Conservation (phyloP, 352 stramenopile species). For the Pythium monospermum region DNA sequence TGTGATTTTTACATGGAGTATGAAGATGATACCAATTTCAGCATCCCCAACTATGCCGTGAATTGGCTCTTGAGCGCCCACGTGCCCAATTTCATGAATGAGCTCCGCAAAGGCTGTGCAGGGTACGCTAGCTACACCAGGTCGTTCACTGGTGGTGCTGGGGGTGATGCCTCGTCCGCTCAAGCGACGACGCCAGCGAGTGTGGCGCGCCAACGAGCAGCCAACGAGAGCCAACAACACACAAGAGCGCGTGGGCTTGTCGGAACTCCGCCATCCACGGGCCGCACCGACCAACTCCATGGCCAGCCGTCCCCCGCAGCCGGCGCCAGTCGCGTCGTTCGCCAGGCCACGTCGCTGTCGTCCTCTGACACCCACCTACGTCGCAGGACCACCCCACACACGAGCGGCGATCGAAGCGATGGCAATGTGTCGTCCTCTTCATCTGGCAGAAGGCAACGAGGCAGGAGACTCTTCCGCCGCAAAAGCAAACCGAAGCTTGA, state of each 20-base stretch:
- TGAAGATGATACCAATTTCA: slow-evolving; percentile 75
- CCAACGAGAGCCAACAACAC: too few species aligned
- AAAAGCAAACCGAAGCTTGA: slow-evolving; percentile 4
- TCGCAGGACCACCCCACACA: too few species aligned
- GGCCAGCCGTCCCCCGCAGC: too few species aligned
- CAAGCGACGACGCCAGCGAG: not conserved
- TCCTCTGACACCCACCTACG: too few species aligned
- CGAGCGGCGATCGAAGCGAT: slow-evolving; percentile 3
- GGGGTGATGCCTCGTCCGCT: too few species aligned
- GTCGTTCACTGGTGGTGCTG: slow-evolving; percentile 12
- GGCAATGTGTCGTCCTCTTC: slow-evolving; percentile 7
- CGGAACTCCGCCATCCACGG: too few species aligned
- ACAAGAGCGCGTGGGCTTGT: too few species aligned
- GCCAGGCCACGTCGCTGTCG: too few species aligned
- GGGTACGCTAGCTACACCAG: slow-evolving; percentile 37
- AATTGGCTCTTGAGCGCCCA: slow-evolving; percentile 48
- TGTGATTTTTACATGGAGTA: slow-evolving; percentile 77
- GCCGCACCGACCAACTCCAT: too few species aligned
- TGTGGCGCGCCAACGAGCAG: not conserved
- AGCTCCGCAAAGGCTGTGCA: slow-evolving; percentile 49
- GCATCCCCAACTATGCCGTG: slow-evolving; percentile 64
- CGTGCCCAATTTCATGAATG: slow-evolving; percentile 59
- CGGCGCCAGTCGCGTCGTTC: too few species aligned
- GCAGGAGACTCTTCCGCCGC: slow-evolving; percentile 9
- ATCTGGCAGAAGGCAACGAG: not conserved